Evolutionary conservation across 78 protist genomes (phyloP), one percentile per base, ranked within the genome.

Genomic region (Guillardia theta): DNA sequence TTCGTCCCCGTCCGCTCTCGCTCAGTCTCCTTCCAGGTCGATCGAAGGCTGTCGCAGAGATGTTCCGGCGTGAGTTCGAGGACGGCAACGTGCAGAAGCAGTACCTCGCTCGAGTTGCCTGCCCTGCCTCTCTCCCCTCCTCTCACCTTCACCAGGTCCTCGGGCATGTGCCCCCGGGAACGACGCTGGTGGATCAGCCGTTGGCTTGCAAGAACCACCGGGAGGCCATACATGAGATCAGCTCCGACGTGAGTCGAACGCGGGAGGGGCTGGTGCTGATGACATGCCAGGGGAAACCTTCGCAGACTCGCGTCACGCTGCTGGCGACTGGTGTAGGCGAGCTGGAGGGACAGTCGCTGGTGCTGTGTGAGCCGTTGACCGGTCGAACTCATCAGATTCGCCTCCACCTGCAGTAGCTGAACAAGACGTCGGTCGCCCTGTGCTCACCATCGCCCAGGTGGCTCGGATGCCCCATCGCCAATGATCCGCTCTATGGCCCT

Each of bases 101-200:
- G 12, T 98, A 98, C 94, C 47, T 97, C 24, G 97, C 98, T 43
- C 80, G 93, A 27, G 98, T 97, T 39, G 87, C 33, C 22, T 98
- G 98, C 27, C 76, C 43, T 4, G 10, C 58, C 58, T 50, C 58
- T 50, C 30, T 58, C 27, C 70, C 70, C 70, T 30, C 21, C 70
- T 58, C 58, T 50, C 30, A 19, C 58, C 15, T 15, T 50, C 58
- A 10, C 30, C 70, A 58, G 70, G 70, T 58, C 39, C 70, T 24
- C 39, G 70, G 70, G 2, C 39, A 58, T 8, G 6, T 58, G 6
- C 70, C 70, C 4, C 39, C 39, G 70, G 39, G 21, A 8, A 30
- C 27, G 27, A 58, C 27, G 39, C 4, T 58, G 6, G 70, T 58
- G 27, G 70, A 58, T 30, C 70, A 58, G 70, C 70, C 70, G 4